Base-by-base conservation (phyloP, 257 asterid species). In the Salvia miltiorrhiza region DNA sequence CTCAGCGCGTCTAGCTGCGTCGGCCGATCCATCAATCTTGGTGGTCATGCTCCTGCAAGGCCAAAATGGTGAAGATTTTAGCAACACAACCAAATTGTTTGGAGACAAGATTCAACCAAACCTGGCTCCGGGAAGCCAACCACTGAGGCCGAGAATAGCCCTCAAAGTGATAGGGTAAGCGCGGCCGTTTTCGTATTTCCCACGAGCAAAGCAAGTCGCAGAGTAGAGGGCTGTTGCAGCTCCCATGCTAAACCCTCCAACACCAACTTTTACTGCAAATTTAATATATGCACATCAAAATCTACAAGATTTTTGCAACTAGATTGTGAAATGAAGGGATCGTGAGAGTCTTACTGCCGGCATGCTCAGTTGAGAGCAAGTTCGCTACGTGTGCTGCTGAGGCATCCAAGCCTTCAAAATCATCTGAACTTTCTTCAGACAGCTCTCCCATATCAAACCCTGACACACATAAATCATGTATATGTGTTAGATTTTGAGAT, bases 51-150 rank as follows among this genome's bases (percentile, higher is more conserved):
- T 80, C 85, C 97, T 93, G 91, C 80, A 79, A 75, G 66, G 35
- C 37, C 32, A 61, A 9, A 66, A 23, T 24, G 67, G 50, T 45
- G 67, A 10, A 54, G 26, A n/a, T 37, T 72, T 55, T 32, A 54
- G 40, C 61, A 70, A 55, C 47, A 24, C n/a, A 63, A 20, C 17
- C 43, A 26, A 8, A 50, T 16, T 9, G 5, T 17, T 12, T 30
- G 33, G 33, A n/a, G n/a, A n/a, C n/a, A n/a, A n/a, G n/a, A n/a
- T n/a, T n/a, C n/a, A 1, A 43, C 64, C 67, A 41, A 45, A 93
- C 99, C 97, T 91, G 16, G 93, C 92, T 76, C 88, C 87, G 0
- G 99, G 97, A 80, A 94, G 99, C 99, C 99, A 94, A 9, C 97
- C 91, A 13, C 97, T 94, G 67, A 94, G 84, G 72, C 99, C 96